phyloP scores from a whole-genome alignment of 169 alveolate species.

The Cryptosporidium sp. region DNA sequence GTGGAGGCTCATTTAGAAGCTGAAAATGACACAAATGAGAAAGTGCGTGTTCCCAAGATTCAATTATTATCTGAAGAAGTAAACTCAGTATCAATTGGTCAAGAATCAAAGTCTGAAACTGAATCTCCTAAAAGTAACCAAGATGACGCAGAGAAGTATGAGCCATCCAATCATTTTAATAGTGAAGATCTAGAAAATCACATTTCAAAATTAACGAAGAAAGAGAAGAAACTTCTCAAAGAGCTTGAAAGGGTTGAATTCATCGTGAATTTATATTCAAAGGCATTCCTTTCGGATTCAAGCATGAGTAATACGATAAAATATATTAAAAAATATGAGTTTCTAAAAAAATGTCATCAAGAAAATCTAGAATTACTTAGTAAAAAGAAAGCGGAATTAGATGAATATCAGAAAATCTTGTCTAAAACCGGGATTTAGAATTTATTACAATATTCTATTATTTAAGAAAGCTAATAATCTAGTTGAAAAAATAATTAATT shows the following conservation, averaged over 20 bases:
- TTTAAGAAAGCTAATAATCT: too few relatives aligned
- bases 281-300: conserved; percentile 7
- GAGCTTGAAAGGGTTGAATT: conserved; percentile 16
- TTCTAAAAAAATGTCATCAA: not conserved
- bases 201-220: not conserved
- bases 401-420: not conserved
- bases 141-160: too few relatives aligned
- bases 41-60: not conserved
- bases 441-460: not conserved
- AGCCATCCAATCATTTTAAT: not conserved
- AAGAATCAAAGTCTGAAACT: not conserved
- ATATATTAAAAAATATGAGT: not conserved
- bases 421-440: not conserved
- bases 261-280: not conserved
- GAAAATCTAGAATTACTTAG: not conserved
- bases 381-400: not conserved
- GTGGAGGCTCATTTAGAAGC: not conserved
- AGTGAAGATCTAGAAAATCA: not conserved
- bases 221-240: not conserved
- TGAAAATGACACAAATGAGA: not conserved
- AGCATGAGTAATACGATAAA: conserved; percentile 1
- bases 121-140: not conserved
- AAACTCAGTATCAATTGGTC: too few relatives aligned
- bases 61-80: not conserved
- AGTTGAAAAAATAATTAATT: too few relatives aligned